Percentiles rank a stretch among this genome's conserved stretches.
phyloP scores from a whole-genome alignment of 768 basidiomycete genomes.

The Termitomyces sp. region DNA sequence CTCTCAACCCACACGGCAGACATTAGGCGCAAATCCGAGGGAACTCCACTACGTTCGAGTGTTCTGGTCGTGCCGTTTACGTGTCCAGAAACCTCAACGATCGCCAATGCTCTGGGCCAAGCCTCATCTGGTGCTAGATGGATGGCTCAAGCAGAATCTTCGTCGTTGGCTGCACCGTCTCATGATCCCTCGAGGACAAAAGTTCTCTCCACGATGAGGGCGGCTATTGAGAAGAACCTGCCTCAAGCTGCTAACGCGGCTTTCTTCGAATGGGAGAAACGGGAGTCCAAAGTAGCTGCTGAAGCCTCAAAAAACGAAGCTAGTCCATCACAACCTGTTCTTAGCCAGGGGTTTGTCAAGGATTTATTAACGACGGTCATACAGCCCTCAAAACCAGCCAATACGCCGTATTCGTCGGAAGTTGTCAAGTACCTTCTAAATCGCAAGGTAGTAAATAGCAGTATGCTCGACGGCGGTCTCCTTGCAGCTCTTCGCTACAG shows the following conservation, averaged over 20 bases:
- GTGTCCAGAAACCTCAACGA: slow-evolving; percentile 49
- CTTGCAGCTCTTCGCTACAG: slow-evolving; percentile 44
- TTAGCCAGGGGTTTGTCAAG: slow-evolving; percentile 51
- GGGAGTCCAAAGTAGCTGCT: slow-evolving; percentile 20
- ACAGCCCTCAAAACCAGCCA: slow-evolving; percentile 29
- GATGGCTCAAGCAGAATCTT: slow-evolving; percentile 3
- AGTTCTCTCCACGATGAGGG: slow-evolving; percentile 18
- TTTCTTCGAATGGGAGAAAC: slow-evolving; percentile 58
- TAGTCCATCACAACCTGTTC: neutral
- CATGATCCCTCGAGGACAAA: slow-evolving; percentile 15
- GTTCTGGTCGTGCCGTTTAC: slow-evolving; percentile 56
- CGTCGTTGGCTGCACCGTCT: neutral
- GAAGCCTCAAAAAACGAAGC: neutral
- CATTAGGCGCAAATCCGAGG: slow-evolving; percentile 15
- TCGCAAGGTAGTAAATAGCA: slow-evolving; percentile 46
- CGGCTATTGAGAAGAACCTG: slow-evolving; percentile 23
- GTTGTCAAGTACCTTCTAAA: slow-evolving; percentile 55
- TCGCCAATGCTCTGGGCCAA: slow-evolving; percentile 27
- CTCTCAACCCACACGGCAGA: slow-evolving; percentile 30
- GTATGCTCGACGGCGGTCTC: slow-evolving; percentile 59
- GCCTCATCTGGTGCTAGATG: slow-evolving; percentile 12
- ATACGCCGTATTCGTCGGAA: slow-evolving; percentile 46
- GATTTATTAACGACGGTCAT: slow-evolving; percentile 49
- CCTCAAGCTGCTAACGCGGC: slow-evolving; percentile 48
- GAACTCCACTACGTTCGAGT: slow-evolving; percentile 36